Base-by-base conservation (phyloP, 2,329 filamentous ascomycete species). In the Phyllosticta capitalensis region DNA sequence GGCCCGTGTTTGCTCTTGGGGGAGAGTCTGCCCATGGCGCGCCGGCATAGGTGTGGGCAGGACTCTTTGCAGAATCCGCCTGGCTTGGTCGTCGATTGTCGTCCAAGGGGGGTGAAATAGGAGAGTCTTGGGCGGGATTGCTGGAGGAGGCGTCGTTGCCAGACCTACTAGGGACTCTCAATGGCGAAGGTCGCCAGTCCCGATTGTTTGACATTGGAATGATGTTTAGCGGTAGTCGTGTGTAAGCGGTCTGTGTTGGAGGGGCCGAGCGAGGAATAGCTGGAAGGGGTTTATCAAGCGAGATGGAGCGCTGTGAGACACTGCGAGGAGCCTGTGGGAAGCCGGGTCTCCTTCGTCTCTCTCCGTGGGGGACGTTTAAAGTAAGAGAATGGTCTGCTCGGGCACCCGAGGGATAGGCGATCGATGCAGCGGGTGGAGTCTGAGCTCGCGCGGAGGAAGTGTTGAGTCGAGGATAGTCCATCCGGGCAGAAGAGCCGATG, bases 401-500 rank as follows among this genome's bases (percentile, higher is more conserved):
- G 38, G 38, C n/a, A n/a, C 38, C 38, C 4, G 38, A n/a, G n/a
- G 17, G 17, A 14, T n/a, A 45, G 38, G 17, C 2, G 12, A 45
- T 45, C 38, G 38, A 45, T 45, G 38, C 38, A 4, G 38, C 7
- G 38, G 38, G 14, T n/a, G 38, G 38, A 45, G 38, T 45, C 38
- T 45, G 38, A 45, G 38, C 38, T 45, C 38, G 38, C 12, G 38
- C 38, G 17, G 38, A 45, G 33, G 33, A 14, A 45, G 38, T 45
- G n/a, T 45, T 45, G 17, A 20, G 33, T 24, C 22, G 51, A 17
- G 56, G 14, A n/a, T 58, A 52, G 49, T 60, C 58, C 54, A 52
- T 56, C 28, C 54, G 54, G 54, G 58, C 58, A 48, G 48, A 33
- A 28, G 58, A 33, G 28, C 58, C 58, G 58, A 60, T 48, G 30